These are phyloP conservation scores for Paracamarosporium sp. DNA, from an alignment of 2,329 filamentous ascomycete genomes.

Conservation along the genomic window DNA sequence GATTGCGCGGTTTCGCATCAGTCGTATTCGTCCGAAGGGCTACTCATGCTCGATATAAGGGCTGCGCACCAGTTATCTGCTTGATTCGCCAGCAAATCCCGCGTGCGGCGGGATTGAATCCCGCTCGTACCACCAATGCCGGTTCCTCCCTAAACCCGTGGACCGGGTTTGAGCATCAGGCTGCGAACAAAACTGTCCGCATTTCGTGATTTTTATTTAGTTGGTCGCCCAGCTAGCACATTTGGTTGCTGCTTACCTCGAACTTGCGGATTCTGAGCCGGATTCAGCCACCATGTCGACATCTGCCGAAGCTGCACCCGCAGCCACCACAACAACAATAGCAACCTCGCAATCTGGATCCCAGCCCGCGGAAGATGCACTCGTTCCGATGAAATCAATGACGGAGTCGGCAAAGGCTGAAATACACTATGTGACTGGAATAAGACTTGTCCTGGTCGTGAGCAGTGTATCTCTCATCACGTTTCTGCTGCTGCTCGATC, in stretches of 20 bases:
- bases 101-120: background rate
- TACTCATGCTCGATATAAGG: too few species aligned
- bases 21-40: background rate
- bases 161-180: background rate
- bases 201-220: background rate
- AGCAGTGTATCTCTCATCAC: constrained; percentile 12
- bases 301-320: background rate
- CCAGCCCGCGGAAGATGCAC: background rate
- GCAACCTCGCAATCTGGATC: background rate
- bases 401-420: background rate
- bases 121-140: background rate
- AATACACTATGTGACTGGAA: constrained; percentile 14
- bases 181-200: too few species aligned
- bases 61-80: background rate
- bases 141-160: background rate
- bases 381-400: background rate
- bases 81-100: background rate
- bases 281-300: background rate
- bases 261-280: background rate
- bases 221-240: too few species aligned
- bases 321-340: background rate
- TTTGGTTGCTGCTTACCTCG: background rate
- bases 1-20: background rate
- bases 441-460: constrained; percentile 11
- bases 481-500: constrained; percentile 28